Conservation (phyloP, 2,329 filamentous ascomycete species). For the Aspergillus piperis region DNA sequence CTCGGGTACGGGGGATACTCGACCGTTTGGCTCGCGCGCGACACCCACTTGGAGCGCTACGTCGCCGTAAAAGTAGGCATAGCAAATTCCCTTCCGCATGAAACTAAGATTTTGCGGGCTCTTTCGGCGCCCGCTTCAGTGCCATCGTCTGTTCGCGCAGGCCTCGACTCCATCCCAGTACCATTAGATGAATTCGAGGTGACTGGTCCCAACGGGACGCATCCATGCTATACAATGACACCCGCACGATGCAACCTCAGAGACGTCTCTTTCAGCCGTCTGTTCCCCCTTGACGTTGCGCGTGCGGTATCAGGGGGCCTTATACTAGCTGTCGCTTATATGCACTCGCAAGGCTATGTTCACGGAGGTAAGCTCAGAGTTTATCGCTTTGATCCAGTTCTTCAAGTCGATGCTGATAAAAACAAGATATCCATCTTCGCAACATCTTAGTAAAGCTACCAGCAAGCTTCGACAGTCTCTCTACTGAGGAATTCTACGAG, state of each 20-base stretch:
- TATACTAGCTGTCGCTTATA: conserved; percentile 25
- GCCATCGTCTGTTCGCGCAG: background rate
- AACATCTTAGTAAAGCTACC: conserved; percentile 31
- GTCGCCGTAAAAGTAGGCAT: conserved; percentile 31
- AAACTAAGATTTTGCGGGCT: conserved; percentile 19
- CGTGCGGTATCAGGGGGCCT: conserved; percentile 25
- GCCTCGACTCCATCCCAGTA: conserved; percentile 7
- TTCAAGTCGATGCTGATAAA: background rate
- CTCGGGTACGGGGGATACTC: conserved; percentile 45
- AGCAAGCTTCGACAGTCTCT: conserved; percentile 30
- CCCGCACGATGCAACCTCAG: conserved; percentile 28
- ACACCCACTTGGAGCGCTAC: conserved; percentile 27
- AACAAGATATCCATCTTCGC: conserved; percentile 32
- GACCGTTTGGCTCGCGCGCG: conserved; percentile 45
- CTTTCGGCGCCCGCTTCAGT: background rate
- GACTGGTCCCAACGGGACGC: conserved; percentile 27
- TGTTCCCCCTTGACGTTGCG: conserved; percentile 33
- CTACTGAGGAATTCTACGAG: conserved; percentile 34
- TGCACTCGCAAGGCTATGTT: conserved; percentile 29
- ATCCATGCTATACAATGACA: conserved; percentile 28
- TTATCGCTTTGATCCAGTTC: background rate
- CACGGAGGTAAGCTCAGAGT: conserved; percentile 29
- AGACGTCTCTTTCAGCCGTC: conserved; percentile 29
- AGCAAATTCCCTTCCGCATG: conserved; percentile 15
- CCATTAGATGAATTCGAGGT: conserved; percentile 28